phyloP scores from a whole-genome alignment of 352 stramenopile genomes.

The Phytophthora cactorum region DNA sequence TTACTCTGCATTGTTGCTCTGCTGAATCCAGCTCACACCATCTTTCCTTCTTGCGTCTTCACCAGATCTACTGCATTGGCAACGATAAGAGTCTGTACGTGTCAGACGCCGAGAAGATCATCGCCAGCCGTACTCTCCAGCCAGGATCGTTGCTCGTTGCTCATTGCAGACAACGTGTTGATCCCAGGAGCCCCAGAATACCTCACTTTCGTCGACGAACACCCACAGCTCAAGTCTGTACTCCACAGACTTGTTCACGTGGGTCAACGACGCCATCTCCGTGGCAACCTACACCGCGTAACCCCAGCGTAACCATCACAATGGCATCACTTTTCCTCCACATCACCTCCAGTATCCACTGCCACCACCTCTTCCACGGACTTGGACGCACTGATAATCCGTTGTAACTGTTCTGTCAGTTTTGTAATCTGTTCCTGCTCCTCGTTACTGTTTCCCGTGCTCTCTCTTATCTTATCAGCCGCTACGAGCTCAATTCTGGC shows the following conservation, averaged over 20 bases:
- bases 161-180: constrained; percentile 50
- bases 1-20: too few species aligned
- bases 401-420: constrained; percentile 33
- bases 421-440: constrained; percentile 3
- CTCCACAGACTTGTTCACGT: constrained; percentile 20
- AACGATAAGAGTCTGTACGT: constrained; percentile 55
- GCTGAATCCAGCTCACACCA: neutral
- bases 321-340: constrained; percentile 1
- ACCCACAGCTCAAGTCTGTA: constrained; percentile 6
- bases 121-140: neutral
- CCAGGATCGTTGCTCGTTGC: constrained; percentile 41
- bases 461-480: constrained; percentile 16
- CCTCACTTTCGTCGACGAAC: constrained; percentile 38
- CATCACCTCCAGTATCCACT: neutral
- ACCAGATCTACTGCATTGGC: constrained; percentile 52
- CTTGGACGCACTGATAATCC: constrained; percentile 47
- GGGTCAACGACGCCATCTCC: constrained; percentile 23
- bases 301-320: constrained; percentile 1
- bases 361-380: constrained; percentile 26
- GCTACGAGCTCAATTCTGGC: constrained; percentile 46
- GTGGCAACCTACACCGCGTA: constrained; percentile 17
- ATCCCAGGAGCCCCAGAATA: constrained; percentile 50
- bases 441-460: constrained; percentile 4
- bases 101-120: constrained; percentile 19
- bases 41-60: neutral